Evolutionary conservation across 2,329 filamentous ascomycete genomes (phyloP).

Genomic region (Chaetomiaceae sp.): DNA sequence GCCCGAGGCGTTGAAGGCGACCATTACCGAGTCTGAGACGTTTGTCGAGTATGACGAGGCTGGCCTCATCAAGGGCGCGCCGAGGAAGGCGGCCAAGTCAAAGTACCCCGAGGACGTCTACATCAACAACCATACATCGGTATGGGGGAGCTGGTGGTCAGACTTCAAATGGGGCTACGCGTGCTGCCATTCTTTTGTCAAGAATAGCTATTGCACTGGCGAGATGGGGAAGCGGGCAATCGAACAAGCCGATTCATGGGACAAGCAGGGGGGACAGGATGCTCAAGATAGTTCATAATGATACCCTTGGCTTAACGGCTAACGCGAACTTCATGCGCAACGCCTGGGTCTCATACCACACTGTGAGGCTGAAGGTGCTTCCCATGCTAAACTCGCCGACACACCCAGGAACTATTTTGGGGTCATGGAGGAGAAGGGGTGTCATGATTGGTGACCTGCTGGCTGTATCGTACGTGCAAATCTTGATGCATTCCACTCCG

Average conservation of each 20-base stretch:
- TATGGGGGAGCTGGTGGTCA: constrained; percentile 98
- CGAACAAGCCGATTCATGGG: constrained; percentile 35
- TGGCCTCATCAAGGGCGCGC: constrained; percentile 83
- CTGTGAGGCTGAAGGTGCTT: background rate
- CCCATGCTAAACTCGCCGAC: background rate
- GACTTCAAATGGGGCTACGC: constrained; percentile 94
- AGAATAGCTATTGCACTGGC: constrained; percentile 97
- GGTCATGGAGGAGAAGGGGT: background rate
- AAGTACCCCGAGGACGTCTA: constrained; percentile 89
- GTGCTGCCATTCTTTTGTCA: constrained; percentile 89
- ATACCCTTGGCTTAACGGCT: constrained; percentile 10
- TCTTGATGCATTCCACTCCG: constrained; percentile 26
- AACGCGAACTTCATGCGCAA: too few species aligned
- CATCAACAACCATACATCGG: constrained; percentile 84
- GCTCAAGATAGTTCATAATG: constrained; percentile 7
- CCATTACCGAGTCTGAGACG: constrained; percentile 73
- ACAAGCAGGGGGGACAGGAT: constrained; percentile 14
- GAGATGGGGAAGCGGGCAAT: constrained; percentile 69
- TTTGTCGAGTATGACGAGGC: constrained; percentile 94
- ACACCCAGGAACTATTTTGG: background rate
- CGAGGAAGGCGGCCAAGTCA: constrained; percentile 70
- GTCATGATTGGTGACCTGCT: constrained; percentile 18
- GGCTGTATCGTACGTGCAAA: constrained; percentile 20
- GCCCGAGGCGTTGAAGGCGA: constrained; percentile 59
- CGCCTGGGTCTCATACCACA: too few species aligned